Evolutionary conservation across 2,329 filamentous ascomycete species (phyloP).

Genomic region (Talaromyces sp.): DNA sequence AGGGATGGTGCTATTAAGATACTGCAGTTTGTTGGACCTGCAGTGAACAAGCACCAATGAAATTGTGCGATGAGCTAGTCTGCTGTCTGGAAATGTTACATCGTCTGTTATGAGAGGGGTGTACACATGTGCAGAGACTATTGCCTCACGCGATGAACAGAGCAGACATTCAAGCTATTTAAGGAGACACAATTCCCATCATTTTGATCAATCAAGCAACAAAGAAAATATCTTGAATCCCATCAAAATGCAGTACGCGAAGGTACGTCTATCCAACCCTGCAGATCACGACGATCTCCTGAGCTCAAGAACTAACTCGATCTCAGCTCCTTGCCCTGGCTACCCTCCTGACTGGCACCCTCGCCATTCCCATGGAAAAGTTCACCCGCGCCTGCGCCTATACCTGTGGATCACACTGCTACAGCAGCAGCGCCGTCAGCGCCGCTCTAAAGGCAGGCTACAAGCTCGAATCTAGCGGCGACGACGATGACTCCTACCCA

Average conservation of each 20-base stretch:
- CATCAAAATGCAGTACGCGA: slow-evolving; percentile 29
- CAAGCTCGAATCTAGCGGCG: slow-evolving; percentile 49
- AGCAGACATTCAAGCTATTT: no score
- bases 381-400: slow-evolving; percentile 50
- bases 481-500: slow-evolving; percentile 53
- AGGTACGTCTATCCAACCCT: slow-evolving; percentile 16
- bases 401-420: slow-evolving; percentile 58
- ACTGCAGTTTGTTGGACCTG: background rate
- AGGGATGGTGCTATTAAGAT: slow-evolving; percentile 6
- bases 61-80: background rate
- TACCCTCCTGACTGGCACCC: slow-evolving; percentile 22
- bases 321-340: slow-evolving; percentile 20
- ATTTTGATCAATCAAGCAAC: background rate
- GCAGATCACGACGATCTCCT: background rate
- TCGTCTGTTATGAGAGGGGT: no score
- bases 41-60: slow-evolving; percentile 1
- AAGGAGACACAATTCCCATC: background rate
- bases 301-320: background rate
- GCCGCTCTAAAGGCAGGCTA: slow-evolving; percentile 57
- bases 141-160: no score
- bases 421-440: slow-evolving; percentile 54
- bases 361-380: slow-evolving; percentile 34
- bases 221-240: background rate
- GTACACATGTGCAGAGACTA: no score
- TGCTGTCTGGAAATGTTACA: background rate